A percentile compares a stretch with the other conserved stretches of the same genome.
These are phyloP conservation scores for Blastobotrys arbuscula DNA, from an alignment of 1,139 yeast species.

Conservation along the genomic window DNA sequence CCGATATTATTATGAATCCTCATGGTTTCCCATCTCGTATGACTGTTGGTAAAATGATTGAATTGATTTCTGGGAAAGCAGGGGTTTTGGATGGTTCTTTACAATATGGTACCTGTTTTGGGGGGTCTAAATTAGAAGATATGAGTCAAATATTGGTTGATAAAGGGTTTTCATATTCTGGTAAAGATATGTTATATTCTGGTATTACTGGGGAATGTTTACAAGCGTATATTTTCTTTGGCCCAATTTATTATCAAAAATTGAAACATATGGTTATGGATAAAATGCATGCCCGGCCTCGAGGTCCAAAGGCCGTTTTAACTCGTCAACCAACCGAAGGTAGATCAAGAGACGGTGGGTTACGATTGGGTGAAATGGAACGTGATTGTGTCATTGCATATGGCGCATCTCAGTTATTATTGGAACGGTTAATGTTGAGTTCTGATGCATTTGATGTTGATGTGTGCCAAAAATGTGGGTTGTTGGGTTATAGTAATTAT, in stretches of 20 bases:
- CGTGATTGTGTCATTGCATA: slow-evolving; percentile 99
- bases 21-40: slow-evolving; percentile 99
- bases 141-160: slow-evolving; percentile 92
- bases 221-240: slow-evolving; percentile 96
- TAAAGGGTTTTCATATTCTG: slow-evolving; percentile 89
- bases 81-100: slow-evolving; percentile 89
- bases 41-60: slow-evolving; percentile 99
- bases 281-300: slow-evolving; percentile 98
- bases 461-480: slow-evolving; percentile 91
- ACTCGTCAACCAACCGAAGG: slow-evolving; percentile 99
- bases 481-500: slow-evolving; percentile 98
- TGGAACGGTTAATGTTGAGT: slow-evolving; percentile 93
- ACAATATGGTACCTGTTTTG: slow-evolving; percentile 97
- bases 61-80: slow-evolving; percentile 92
- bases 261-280: slow-evolving; percentile 98
- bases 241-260: slow-evolving; percentile 96
- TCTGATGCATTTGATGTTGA: slow-evolving; percentile 98
- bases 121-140: slow-evolving; percentile 91
- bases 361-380: slow-evolving; percentile 99
- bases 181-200: slow-evolving; percentile 96
- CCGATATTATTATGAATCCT: slow-evolving; percentile 97
- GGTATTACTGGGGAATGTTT: slow-evolving; percentile 97
- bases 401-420: slow-evolving; percentile 91
- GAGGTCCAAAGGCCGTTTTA: slow-evolving; percentile 97
- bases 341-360: slow-evolving; percentile 98